Evolutionary conservation across 306 rosid genomes (phyloP), one percentile per base, ranked within the genome.

Genomic region (Pterocarpus macrocarpus): DNA sequence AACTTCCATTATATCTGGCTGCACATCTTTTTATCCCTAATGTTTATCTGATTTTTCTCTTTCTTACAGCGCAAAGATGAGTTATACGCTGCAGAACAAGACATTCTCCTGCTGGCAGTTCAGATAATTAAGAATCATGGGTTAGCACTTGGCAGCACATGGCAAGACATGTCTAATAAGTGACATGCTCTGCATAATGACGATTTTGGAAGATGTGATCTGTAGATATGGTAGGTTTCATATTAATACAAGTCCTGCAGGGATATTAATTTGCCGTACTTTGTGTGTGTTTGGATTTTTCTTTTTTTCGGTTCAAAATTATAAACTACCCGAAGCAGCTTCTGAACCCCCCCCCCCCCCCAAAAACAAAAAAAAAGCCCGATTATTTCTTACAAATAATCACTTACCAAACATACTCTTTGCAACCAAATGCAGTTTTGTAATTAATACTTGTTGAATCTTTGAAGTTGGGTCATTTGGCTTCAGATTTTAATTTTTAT

Each of bases 111-210:
- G 66, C 89, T 38, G 77, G 83, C 97, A 33, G 90, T 84, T 82
- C 87, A 87, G 78, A 89, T 90, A 69, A 90, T 93, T 22, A 89
- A 89, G 84, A 85, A 72, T 69, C 90, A 89, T 22, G 99, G 94
- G 49, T 89, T 88, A 63, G 82, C 67, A 45, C 81, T 95, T 33
- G 97, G 93, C 71, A 86, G 82, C 84, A 57, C 70, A 43, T 78
- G 11, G 65, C 84, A 85, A 72, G 87, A 76, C 55, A 59, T 3
- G 64, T 14, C 59, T 81, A 5, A 61, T 28, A 47, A n/a, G 47
- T 83, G 62, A 58, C 61, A 13, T 55, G 59, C 78, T 75, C 36
- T 6, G 58, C 70, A 13, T 68, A 70, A 35, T 41, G 53, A 32
- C 22, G 5, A 33, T 47, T 63, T 65, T 64, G 38, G 36, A 65